Base-by-base conservation (phyloP, 768 basidiomycete genomes). In the Guyanaporus albipodus region DNA sequence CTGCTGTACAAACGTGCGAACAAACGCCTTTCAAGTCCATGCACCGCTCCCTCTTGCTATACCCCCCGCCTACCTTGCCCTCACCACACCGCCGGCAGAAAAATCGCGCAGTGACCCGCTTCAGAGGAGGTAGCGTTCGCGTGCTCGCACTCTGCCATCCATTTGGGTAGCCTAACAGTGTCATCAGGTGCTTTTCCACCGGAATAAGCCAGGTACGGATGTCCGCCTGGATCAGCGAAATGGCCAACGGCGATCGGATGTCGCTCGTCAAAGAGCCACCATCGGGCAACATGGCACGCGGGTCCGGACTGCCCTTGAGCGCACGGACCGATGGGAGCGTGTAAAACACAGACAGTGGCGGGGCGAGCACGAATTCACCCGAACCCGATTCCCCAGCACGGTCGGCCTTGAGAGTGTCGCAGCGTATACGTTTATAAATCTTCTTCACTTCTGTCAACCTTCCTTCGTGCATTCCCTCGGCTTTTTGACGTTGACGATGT, bases 11-110 rank as follows among this genome's bases (percentile, higher is more conserved):
- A 19, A 71, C 63, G 54, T 88, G 86, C 32, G 63, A 66, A 61
- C 83, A 87, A 4, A 75, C 83, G 4, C 72, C 77, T 9, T 62
- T 66, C 48, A 83, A 82, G 56, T 80, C 76, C 41, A 87, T 63
- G 54, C 78, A 77, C 23, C 53, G 68, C 32, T 75, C 72, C 19
- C 62, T 64, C 26, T 55, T n/a, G n/a, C n/a, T 61, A 52, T 73
- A 70, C 31, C 57, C 59, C 27, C 46, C 55, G 4, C 59, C 61
- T 1, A 73, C 62, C 8, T 60, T 67, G 11, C 70, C 61, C 53
- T 59, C 48, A 4, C 55, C 56, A 55, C 87, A 89, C 31, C 56
- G 53, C 44, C 62, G 72, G 58, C 86, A 89, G 22, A 66, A 60
- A 63, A 84, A 87, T 19, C 78, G 65, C 0, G 82, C 80, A 5